Evolutionary conservation across 1,284 basidiomycete genomes (phyloP).

Genomic region (Malassezia yamatoensis): DNA sequence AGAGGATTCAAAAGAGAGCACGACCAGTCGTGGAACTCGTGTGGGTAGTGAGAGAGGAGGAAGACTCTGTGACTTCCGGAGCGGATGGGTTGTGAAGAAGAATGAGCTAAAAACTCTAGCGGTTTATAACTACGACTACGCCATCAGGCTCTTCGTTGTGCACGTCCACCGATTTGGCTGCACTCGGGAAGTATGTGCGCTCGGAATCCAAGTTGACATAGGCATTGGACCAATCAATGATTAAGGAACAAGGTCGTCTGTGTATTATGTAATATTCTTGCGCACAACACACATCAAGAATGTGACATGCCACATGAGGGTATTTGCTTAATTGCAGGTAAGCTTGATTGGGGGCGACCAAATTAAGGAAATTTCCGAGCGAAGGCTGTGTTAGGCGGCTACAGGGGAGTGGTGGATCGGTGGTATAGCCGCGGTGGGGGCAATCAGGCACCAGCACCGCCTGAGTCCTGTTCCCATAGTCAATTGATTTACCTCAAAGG

Average conservation of each 20-base stretch:
- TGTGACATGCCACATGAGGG: constrained; percentile 6
- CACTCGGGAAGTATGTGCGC: neutral
- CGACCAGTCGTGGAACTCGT: constrained; percentile 16
- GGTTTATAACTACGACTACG: too few species aligned
- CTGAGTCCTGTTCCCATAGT: constrained; percentile 15
- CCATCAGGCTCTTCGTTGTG: too few species aligned
- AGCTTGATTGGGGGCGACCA: neutral
- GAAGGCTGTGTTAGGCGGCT: neutral
- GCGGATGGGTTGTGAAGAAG: neutral
- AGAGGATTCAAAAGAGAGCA: constrained; percentile 4
- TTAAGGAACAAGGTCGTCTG: too few species aligned
- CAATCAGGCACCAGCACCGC: constrained; percentile 11
- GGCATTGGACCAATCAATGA: neutral
- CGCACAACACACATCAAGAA: neutral
- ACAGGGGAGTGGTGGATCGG: neutral
- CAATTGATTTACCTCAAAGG: neutral
- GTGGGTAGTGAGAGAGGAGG: constrained; percentile 2
- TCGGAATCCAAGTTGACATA: neutral
- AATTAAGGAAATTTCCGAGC: neutral
- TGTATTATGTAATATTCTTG: constrained; percentile 1
- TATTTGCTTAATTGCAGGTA: neutral
- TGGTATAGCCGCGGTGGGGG: neutral
- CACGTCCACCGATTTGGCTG: too few species aligned
- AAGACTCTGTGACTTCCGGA: constrained; percentile 6
- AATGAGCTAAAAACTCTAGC: too few species aligned